Conservation (phyloP, 768 basidiomycete genomes). For the Leccinum disarticulatum region DNA sequence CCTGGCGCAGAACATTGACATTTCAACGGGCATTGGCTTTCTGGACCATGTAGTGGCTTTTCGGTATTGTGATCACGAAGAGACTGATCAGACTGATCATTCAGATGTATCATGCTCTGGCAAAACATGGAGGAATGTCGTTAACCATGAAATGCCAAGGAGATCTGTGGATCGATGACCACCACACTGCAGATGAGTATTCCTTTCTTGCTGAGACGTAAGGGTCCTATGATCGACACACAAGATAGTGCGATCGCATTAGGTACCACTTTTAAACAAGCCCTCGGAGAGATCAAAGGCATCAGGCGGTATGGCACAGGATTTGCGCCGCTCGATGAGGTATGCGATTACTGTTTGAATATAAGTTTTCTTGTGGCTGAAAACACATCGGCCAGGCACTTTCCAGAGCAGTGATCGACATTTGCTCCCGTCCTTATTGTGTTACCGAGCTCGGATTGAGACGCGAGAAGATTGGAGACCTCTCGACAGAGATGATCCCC, state of each 20-base stretch:
- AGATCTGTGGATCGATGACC: conserved; percentile 97
- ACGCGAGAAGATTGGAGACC: conserved; percentile 90
- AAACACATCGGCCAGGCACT: conserved; percentile 63
- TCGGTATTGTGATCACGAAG: neutral
- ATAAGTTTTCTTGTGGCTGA: neutral
- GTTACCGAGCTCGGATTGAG: conserved; percentile 85
- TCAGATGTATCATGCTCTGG: conserved; percentile 97
- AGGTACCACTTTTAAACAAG: conserved; percentile 90
- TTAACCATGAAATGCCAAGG: conserved; percentile 89
- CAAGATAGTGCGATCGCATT: conserved; percentile 89
- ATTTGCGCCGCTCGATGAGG: conserved; percentile 96
- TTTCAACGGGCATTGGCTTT: conserved; percentile 97
- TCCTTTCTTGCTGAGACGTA: conserved; percentile 14
- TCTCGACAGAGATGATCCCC: conserved; percentile 97
- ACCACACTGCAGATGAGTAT: conserved; percentile 95
- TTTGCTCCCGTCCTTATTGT: conserved; percentile 96
- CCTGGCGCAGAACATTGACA: conserved; percentile 69
- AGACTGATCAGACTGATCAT: conserved; percentile 2
- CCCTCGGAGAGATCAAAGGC: conserved; percentile 91
- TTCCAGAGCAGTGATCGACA: conserved; percentile 95
- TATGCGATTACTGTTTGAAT: conserved; percentile 31
- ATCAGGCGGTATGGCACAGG: conserved; percentile 95
- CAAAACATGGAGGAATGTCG: conserved; percentile 95
- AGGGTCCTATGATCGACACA: conserved; percentile 32
- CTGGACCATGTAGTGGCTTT: conserved; percentile 80